Base-by-base conservation (phyloP, 805 yeast genomes). In the Zygotorulaspora sp. region DNA sequence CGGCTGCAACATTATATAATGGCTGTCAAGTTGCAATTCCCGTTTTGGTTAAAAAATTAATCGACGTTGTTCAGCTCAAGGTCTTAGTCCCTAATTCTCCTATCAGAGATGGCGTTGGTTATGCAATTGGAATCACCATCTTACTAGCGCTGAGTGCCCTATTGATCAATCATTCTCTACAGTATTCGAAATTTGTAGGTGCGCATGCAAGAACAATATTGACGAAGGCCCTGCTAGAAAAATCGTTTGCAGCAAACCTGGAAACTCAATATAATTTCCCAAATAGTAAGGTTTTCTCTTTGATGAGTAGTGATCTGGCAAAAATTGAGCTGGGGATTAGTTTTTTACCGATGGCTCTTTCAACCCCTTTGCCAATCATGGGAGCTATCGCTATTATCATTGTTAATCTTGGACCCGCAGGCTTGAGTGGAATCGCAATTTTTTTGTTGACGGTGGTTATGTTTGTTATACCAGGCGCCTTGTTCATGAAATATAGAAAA, bases 271-370 rank as follows among this genome's bases (percentile, higher is more conserved):
- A 72, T 47, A 61, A 66, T 32, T 83, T 57, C 53, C 71, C 88
- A 0, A 63, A 76, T 12, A 79, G 88, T 19, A 73, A 70, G 37
- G 70, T 85, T 42, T 83, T 94, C 10, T 77, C 87, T 4, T 55
- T 84, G 57, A 70, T 86, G 70, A 81, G 89, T 24, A 78, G 89
- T 3, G 95, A 85, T 57, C 67, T 84, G 28, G 73, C 85, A 12
- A 74, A 90, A 50, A 71, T 85, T 36, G 92, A 83, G 57, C 66
- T 80, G 46, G 85, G 86, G 13, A 59, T 75, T 32, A 76, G 74
- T 4, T 78, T 78, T 52, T 76, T 76, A 49, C 77, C 81, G 2
- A 71, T 77, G 49, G 59, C 75, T 8, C 45, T 77, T 41, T 64
- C 44, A 4, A 33, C 78, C 48, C 83, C 85, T 1, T 53, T 77